These are phyloP conservation scores for Sporisorium reilianum DNA, from an alignment of 1,284 basidiomycete genomes.

Conservation along the genomic window DNA sequence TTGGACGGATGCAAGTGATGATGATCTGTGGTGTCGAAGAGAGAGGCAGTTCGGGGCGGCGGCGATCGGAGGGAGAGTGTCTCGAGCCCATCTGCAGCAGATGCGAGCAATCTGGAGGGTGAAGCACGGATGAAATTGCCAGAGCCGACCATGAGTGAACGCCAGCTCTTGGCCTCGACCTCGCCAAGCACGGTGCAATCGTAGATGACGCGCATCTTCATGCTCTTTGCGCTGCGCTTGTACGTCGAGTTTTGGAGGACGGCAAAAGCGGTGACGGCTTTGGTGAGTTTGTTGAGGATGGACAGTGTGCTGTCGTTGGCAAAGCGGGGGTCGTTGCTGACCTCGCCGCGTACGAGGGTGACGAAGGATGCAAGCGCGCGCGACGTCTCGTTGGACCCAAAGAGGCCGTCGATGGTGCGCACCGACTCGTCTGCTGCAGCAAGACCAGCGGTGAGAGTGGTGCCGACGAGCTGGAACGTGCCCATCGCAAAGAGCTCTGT, in stretches of 20 bases:
- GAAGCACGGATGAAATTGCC: conserved; percentile 48
- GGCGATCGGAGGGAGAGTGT: conserved; percentile 27
- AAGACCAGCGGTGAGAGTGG: conserved; percentile 44
- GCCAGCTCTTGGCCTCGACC: conserved; percentile 63
- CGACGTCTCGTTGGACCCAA: conserved; percentile 73
- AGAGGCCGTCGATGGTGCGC: conserved; percentile 72
- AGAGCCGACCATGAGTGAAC: conserved; percentile 54
- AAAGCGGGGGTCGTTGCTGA: conserved; percentile 67
- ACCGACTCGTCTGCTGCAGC: conserved; percentile 72
- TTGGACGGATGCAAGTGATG: conserved; percentile 2
- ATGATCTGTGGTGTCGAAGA: conserved; percentile 12
- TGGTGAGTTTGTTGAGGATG: conserved; percentile 69
- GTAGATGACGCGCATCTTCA: conserved; percentile 71
- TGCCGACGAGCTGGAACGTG: conserved; percentile 71
- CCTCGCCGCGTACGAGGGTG: conserved; percentile 71
- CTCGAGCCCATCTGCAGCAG: conserved; percentile 24
- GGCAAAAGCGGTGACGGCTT: conserved; percentile 73
- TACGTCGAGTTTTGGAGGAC: conserved; percentile 72
- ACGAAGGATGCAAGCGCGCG: conserved; percentile 72
- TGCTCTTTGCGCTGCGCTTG: conserved; percentile 66
- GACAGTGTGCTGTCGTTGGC: conserved; percentile 60
- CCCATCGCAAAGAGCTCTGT: conserved; percentile 73
- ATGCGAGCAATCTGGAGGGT: conserved; percentile 23
- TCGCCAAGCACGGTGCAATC: conserved; percentile 72
- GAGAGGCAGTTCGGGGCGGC: conserved; percentile 25